These are phyloP conservation scores for Colletotrichum tanaceti DNA, from an alignment of 2,329 filamentous ascomycete species.

Conservation along the genomic window DNA sequence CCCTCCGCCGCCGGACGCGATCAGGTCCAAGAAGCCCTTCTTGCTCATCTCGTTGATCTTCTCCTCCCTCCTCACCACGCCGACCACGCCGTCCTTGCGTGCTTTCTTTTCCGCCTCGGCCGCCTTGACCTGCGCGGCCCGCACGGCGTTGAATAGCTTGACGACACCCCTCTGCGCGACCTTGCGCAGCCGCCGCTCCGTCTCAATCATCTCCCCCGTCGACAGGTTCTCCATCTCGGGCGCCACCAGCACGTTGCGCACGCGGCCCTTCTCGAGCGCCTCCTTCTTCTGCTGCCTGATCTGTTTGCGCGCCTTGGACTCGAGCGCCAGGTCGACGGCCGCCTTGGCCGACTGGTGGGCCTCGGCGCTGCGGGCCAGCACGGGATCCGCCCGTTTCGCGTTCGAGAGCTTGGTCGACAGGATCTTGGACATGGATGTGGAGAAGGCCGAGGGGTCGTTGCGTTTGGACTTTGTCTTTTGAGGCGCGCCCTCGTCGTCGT, in stretches of 20 bases:
- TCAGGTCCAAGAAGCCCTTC: conserved; percentile 94
- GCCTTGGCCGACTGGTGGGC: conserved; percentile 79
- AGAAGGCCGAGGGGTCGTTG: conserved; percentile 91
- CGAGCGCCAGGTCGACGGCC: conserved; percentile 80
- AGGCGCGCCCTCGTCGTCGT: conserved; percentile 50
- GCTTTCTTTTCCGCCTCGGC: conserved; percentile 78
- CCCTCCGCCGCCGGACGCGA: conserved; percentile 72
- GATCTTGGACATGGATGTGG: conserved; percentile 93
- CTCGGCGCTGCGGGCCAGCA: conserved; percentile 84
- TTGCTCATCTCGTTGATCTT: conserved; percentile 96
- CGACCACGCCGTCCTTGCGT: conserved; percentile 79
- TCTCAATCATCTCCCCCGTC: conserved; percentile 69
- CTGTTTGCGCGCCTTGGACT: conserved; percentile 82
- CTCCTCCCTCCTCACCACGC: conserved; percentile 83
- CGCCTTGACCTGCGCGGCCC: conserved; percentile 90
- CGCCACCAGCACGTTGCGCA: conserved; percentile 83
- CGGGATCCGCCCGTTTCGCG: conserved; percentile 85
- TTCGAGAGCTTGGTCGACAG: conserved; percentile 87
- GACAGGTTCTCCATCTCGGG: conserved; percentile 58
- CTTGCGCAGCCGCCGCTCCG: conserved; percentile 85
- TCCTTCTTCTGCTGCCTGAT: conserved; percentile 83
- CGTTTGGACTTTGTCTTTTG: conserved; percentile 76
- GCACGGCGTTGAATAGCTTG: conserved; percentile 94
- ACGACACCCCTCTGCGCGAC: conserved; percentile 94
- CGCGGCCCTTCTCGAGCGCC: conserved; percentile 85